A percentile compares a stretch with the other conserved stretches of the same genome.
These are phyloP conservation scores for Talaromyces wortmannii DNA, from an alignment of 495 filamentous ascomycete species.

Conservation along the genomic window DNA sequence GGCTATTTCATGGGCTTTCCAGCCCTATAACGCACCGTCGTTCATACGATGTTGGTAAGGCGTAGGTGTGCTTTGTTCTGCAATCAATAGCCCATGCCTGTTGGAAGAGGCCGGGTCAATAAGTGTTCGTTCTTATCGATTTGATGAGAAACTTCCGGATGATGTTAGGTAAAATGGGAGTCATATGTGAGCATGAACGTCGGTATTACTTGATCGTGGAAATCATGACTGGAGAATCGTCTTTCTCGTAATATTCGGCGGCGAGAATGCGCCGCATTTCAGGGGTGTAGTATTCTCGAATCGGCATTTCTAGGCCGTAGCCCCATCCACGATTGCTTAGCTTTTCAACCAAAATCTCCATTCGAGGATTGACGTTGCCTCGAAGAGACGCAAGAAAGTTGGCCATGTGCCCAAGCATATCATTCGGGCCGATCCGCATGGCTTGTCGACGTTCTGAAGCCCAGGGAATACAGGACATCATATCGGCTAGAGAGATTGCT, in stretches of 20 bases:
- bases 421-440: slow-evolving; percentile 1
- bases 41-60: too few species aligned
- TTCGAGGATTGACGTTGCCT: slow-evolving; percentile 4
- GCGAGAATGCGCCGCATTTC: background rate
- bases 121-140: too few species aligned
- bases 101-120: too few species aligned
- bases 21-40: too few species aligned
- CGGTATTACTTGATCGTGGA: too few species aligned
- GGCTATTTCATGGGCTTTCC: too few species aligned
- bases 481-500: slow-evolving; percentile 36
- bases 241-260: background rate
- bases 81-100: too few species aligned
- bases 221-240: background rate
- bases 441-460: slow-evolving; percentile 2
- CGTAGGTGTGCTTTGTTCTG: too few species aligned
- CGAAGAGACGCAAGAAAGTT: slow-evolving; percentile 1
- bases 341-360: slow-evolving; percentile 5
- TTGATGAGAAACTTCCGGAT: too few species aligned
- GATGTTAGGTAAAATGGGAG: too few species aligned
- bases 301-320: background rate
- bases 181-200: too few species aligned
- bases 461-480: slow-evolving; percentile 4
- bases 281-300: background rate
- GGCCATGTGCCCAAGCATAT: slow-evolving; percentile 2
- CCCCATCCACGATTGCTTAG: background rate